Base-by-base conservation (phyloP, 2,329 filamentous ascomycete genomes). In the Fusarium sp. region DNA sequence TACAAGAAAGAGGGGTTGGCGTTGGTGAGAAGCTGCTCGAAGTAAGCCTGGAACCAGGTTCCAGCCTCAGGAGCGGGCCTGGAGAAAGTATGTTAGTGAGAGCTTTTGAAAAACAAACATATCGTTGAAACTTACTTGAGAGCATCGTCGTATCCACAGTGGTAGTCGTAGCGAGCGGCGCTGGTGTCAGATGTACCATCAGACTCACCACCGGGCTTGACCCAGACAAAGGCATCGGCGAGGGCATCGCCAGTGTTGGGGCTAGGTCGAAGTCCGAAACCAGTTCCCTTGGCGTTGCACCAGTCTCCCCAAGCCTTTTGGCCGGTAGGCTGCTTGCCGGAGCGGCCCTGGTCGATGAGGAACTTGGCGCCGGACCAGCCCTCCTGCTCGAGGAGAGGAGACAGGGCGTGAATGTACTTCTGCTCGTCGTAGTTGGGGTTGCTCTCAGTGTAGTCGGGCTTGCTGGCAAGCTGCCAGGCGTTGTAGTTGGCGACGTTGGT, bases 1-100 rank as follows among this genome's bases (percentile, higher is more conserved):
- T 53, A 68, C 41, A 72, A 22, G 68, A 86, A 86, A 14, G 83
- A 73, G n/a, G 85, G 85, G 73, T 86, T 84, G 55, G 85, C 84
- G 67, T 87, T 87, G 55, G 78, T 81, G 56, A 87, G 80, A 2
- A 88, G 78, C 76, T 86, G 83, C 76, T 82, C 84, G 68, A 88
- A 87, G 78, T 88, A 88, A 17, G 82, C 84, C 77, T 88, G 79
- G 78, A 90, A 90, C 90, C 90, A 93, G 10, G 82, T 79, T 30
- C 90, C 90, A 11, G 90, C 90, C 77, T 92, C 88, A 30, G 90
- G 90, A 2, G 90, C 88, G 3, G 90, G 90, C 76, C 86, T 73
- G 8, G 17, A 10, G 20, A 17, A 7, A 33, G 20, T 7, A 8
- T 30, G 89, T 70, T 39, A 71, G 63, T 4, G 17, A 23, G 3